Base-by-base conservation (phyloP, 768 basidiomycete genomes). In the Lactarius psammicola region DNA sequence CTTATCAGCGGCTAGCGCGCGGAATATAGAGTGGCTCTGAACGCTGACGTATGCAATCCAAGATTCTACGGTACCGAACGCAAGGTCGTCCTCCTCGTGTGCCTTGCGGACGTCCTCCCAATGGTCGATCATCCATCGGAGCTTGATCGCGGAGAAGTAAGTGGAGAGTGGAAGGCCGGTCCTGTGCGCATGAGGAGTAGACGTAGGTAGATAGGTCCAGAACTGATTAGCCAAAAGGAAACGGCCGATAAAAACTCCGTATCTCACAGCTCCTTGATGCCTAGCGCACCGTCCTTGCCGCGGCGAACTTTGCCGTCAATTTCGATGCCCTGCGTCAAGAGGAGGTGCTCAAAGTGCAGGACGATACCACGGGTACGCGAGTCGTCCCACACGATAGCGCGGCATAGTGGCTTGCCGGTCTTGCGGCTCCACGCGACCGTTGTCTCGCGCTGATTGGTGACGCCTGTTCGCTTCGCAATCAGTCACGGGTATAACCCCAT, bases 401-500 rank as follows among this genome's bases (percentile, higher is more conserved):
- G 85, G 78, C 92, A 92, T 5, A 97, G 76, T 0, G 95, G 90
- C 75, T 91, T 89, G 51, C 97, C 97, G 0, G 95, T 95, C 73
- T 81, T 83, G 66, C 89, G 85, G 74, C 91, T 92, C 97, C 97
- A 98, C 20, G 87, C 91, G 34, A 98, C 87, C 2, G 95, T 87
- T 1, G 97, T 98, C 76, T 98, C 97, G 62, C 97, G 88, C 77
- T 98, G 96, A 74, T 98, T 99, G 49, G 96, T 98, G 77, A 98
- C 92, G 30, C 95, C 90, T 89, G 70, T 58, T n/a, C 34, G 28
- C 33, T 34, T 53, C 40, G 20, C 40, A n/a, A 51, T 62, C 60
- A 59, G 66, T 23, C 49, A 57, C 38, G 54, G 33, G 49, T 31
- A 59, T n/a, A n/a, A n/a, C 64, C 63, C 62, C 38, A 31, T 34